Conservation (phyloP, 208 protist species). For the Acanthamoeba royreba region DNA sequence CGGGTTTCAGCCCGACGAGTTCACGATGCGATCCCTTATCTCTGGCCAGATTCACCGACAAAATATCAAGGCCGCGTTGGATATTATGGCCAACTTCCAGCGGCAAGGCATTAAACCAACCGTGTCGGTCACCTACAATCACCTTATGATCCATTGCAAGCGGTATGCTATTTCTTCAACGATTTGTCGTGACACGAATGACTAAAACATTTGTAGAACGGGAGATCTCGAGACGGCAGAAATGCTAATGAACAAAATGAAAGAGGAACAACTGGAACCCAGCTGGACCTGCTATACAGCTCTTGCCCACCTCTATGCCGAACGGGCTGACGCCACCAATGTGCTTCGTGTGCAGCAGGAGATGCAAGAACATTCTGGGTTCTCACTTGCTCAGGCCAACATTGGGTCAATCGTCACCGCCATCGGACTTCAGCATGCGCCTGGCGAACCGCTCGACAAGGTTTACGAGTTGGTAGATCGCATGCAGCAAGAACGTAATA, state of each 20-base stretch:
- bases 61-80: background rate
- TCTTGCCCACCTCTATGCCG: background rate
- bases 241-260: background rate
- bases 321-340: background rate
- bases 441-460: background rate
- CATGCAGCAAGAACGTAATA: background rate
- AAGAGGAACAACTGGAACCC: background rate
- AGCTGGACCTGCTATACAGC: background rate
- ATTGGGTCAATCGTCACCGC: background rate
- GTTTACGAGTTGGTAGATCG: background rate
- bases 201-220: background rate
- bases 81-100: background rate
- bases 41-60: background rate
- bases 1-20: background rate
- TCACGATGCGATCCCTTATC: background rate
- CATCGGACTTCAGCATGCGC: background rate
- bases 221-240: background rate
- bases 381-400: background rate
- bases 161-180: background rate
- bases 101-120: background rate
- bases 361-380: background rate
- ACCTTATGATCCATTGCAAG: background rate
- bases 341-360: background rate
- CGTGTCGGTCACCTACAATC: background rate
- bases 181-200: too few relatives aligned